These are phyloP conservation scores for Boehmeria nivea DNA, from an alignment of 306 rosid species.

Conservation along the genomic window DNA sequence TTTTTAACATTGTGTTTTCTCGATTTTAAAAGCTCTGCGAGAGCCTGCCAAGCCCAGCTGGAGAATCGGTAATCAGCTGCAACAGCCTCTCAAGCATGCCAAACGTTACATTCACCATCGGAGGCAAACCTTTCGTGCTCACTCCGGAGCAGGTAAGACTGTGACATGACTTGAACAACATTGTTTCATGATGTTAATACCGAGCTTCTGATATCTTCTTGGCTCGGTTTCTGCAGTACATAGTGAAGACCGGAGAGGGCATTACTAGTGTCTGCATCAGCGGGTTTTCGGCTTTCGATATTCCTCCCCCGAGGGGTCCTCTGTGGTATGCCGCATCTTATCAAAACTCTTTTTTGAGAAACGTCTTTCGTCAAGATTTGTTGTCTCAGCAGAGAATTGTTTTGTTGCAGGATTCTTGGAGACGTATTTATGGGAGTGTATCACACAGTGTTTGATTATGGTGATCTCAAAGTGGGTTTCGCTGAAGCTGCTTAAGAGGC, in stretches of 20 bases:
- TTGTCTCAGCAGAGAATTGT: conserved; percentile 5
- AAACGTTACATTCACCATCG: conserved; percentile 63
- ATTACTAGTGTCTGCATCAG: conserved; percentile 55
- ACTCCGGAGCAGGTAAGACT: conserved; percentile 69
- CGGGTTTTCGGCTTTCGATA: conserved; percentile 71
- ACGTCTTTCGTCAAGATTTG: background rate
- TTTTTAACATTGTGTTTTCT: no score
- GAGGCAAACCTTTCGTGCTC: conserved; percentile 48
- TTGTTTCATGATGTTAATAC: background rate
- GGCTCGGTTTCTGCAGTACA: conserved; percentile 44
- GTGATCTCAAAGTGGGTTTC: conserved; percentile 56
- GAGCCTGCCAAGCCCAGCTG: conserved; percentile 74
- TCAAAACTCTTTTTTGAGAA: background rate
- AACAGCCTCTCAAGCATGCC: conserved; percentile 56
- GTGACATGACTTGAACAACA: conserved; percentile 2
- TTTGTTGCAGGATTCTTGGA: conserved; percentile 76
- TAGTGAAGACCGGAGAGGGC: conserved; percentile 74
- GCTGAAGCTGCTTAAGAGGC: conserved; percentile 55
- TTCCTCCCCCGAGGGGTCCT: conserved; percentile 72
- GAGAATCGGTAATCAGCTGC: conserved; percentile 60
- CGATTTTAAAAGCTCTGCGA: conserved; percentile 54
- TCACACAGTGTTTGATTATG: conserved; percentile 80
- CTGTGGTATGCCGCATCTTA: conserved; percentile 72
- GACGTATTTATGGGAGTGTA: conserved; percentile 78
- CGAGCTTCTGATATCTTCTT: background rate